Base-by-base conservation (phyloP, 306 rosid genomes). In the cucumber (Cucumis sativus) region DNA sequence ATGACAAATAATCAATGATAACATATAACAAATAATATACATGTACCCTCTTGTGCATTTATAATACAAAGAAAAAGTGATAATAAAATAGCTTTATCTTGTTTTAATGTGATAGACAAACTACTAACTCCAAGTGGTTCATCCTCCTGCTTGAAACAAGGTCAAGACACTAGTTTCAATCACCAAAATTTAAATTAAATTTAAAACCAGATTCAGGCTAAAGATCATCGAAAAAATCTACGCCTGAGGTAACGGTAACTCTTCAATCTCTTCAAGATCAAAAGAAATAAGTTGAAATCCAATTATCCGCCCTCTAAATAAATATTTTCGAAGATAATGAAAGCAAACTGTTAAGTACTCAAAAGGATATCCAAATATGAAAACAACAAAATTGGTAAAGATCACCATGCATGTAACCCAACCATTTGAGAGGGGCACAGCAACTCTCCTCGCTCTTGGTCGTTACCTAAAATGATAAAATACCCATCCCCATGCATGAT, bases 141-240 rank as follows among this genome's bases (percentile, higher is more conserved):
- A 49, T 71, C 41, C 76, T 49, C 76, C 76, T 8, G 30, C 76
- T 73, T 30, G 28, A 73, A 73, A 73, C 77, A 52, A 51, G 77
- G 47, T 54, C 63, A 54, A 17, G 61, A 49, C 4, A 20, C 37
- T 13, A 70, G 58, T 47, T 47, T 15, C 30, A 73, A 73, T 52
- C 49, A 52, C 62, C 30, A 51, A 6, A 54, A 51, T 11, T 54
- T 51, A 72, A 72, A 73, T 73, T 6, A 54, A 33, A 52, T 54
- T 73, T 14, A 52, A 51, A 73, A 51, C 63, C 62, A 69, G 58
- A 45, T 20, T 69, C 39, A 4, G n/a, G 40, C 12, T 2, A 41
- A 69, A 21, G 56, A 41, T 69, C n/a, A 21, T 15, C 8, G 14
- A n/a, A 69, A 7, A 69, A 68, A 43, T 13, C 17, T 21, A 21